Conservation (phyloP, 495 filamentous ascomycete species). For the Hypoxylon subgilvum region DNA sequence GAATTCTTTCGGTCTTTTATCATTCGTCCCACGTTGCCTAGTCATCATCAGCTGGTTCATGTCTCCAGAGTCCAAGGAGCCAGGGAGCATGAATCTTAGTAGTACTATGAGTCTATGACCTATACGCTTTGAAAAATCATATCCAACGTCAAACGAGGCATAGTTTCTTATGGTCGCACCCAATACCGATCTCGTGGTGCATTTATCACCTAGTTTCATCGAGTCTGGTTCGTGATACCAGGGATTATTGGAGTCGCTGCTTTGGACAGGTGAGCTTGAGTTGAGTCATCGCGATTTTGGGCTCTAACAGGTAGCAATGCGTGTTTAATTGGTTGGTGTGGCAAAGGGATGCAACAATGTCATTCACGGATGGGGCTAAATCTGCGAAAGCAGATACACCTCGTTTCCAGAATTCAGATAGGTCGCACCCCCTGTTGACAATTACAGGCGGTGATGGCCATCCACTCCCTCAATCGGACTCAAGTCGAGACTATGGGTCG, state of each 20-base stretch:
- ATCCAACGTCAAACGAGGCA: constrained; percentile 21
- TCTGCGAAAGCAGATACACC: constrained; percentile 23
- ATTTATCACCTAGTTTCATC: constrained; percentile 7
- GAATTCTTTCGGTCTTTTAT: background rate
- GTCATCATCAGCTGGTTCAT: constrained; percentile 18
- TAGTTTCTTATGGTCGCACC: constrained; percentile 14
- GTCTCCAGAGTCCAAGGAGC: background rate
- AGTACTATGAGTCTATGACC: constrained; percentile 5
- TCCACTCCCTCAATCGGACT: constrained; percentile 1
- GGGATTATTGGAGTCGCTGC: constrained; percentile 20
- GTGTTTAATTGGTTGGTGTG: constrained; percentile 22
- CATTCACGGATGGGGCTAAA: constrained; percentile 17
- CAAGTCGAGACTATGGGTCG: constrained; percentile 1
- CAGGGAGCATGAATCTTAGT: too few species aligned
- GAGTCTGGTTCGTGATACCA: constrained; percentile 26
- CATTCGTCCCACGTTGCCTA: constrained; percentile 8
- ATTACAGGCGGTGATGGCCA: constrained; percentile 8
- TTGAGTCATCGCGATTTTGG: constrained; percentile 35
- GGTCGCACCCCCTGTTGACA: constrained; percentile 28
- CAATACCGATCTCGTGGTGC: constrained; percentile 31
- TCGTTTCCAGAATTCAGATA: too few species aligned
- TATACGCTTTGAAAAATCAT: constrained; percentile 3
- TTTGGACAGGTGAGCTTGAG: constrained; percentile 22
- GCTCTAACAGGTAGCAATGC: constrained; percentile 18
- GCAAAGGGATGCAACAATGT: constrained; percentile 5